Conservation (phyloP, 2,329 filamentous ascomycete species). For the Emydomyces testavorans region DNA sequence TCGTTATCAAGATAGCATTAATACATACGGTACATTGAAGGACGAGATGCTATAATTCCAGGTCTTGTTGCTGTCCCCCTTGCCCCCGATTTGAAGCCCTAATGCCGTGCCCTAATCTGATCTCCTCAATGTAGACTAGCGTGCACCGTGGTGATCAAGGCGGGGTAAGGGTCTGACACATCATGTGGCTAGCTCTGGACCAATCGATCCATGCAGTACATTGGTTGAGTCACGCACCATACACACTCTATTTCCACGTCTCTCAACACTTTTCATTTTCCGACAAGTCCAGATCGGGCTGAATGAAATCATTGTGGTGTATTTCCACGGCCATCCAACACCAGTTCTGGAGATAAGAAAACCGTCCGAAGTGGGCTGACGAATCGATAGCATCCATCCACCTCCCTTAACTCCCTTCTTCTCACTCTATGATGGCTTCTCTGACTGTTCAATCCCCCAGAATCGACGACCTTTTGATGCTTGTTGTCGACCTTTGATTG, state of each 20-base stretch:
- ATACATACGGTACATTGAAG: background rate
- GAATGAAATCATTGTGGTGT: background rate
- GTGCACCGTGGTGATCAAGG: constrained; percentile 1
- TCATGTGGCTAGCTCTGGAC: constrained; percentile 9
- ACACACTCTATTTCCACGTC: background rate
- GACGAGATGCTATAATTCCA: too few relatives aligned
- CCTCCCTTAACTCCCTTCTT: background rate
- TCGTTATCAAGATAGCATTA: background rate
- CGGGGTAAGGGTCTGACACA: constrained; percentile 7
- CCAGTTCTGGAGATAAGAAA: background rate
- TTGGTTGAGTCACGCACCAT: background rate
- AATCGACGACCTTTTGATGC: background rate
- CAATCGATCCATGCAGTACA: background rate
- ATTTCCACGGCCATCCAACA: background rate
- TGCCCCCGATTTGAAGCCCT: constrained; percentile 6
- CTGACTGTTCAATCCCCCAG: background rate
- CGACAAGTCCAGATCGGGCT: background rate
- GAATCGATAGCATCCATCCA: background rate
- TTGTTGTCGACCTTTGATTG: background rate
- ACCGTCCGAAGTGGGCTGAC: background rate
- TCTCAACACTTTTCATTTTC: background rate
- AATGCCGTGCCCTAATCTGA: constrained; percentile 7
- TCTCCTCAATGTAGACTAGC: background rate
- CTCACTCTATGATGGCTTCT: background rate
- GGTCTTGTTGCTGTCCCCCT: too few relatives aligned